Evolutionary conservation across 2,329 filamentous ascomycete species (phyloP), one percentile per base, ranked within the genome.

Genomic region (Pseudocercospora musae): DNA sequence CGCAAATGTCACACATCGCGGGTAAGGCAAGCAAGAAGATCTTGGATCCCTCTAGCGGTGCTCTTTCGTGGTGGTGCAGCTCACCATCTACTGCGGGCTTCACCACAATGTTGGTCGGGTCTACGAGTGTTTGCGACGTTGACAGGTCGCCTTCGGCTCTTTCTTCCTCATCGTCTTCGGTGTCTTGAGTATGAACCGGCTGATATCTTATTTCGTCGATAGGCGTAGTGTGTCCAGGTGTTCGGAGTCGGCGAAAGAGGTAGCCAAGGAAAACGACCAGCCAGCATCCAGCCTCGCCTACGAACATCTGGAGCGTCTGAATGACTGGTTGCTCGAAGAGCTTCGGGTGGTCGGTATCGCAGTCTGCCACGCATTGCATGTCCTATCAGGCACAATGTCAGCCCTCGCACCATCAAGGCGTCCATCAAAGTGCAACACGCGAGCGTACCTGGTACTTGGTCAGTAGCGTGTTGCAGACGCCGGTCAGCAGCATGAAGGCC

Each of bases 241-340:
- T 55, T 31, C 66, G 64, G 9, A 65, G 18, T 4, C 68, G 60
- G 66, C 83, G 84, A 77, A 90, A 90, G 1, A 94, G 78, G 21
- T 85, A 81, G 73, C 90, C 87, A 55, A 84, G 72, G 21, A 89
- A 87, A 48, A 98, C 85, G 58, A 99, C 91, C 13, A 98, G 84
- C 93, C 94, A 99, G 81, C 92, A 96, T 66, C 92, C 94, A 84
- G 91, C 90, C 77, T 99, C 95, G 60, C 95, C 95, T 65, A 97
- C 84, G 76, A 99, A 99, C 95, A 99, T 99, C 77, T 98, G 95
- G 0, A 92, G 81, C 1, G 95, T 98, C 76, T 99, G 95, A 59
- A 98, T 87, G 57, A 99, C 93, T 18, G 95, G 95, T 75, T 98
- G 94, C 76, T 97, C 92, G 78, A 99, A 98, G 70, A 85, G 84